Base-by-base conservation (phyloP, 371 early-diverging fungal genomes). In the Apophysomyces trapeziformis region DNA sequence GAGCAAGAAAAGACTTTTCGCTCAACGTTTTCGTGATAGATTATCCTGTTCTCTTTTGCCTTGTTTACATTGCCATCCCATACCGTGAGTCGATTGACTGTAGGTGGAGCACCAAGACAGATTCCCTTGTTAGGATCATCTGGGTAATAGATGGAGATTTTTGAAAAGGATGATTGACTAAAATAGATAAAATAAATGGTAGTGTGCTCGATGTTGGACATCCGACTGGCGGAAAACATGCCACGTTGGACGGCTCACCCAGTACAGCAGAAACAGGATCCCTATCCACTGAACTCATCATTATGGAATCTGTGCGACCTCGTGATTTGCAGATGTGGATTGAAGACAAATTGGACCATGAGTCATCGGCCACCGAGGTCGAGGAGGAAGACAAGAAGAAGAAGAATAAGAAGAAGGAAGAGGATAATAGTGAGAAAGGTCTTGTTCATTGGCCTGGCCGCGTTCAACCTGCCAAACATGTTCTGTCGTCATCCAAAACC, bases 21-120 rank as follows among this genome's bases (percentile, higher is more conserved):
- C 59, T 41, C 18, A 26, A 26, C 32, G 3, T 26, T 26, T 26
- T 63, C 14, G 46, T 16, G 11, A 45, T 66, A 87, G 87, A 85
- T 85, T 73, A 76, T 90, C 63, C 74, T 91, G 59, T 83, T 89
- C 74, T 84, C 88, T 58, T 81, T 83, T 81, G 85, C 84, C 65
- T 56, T 85, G 72, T 85, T 87, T 76, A 79, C 87, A 70, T 58
- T 87, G 57, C 87, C 87, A 7, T 72, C 82, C 11, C 66, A 80
- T 63, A 71, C 69, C 4, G 47, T 79, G 3, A 76, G 78, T 60
- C 83, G 75, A 12, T 70, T 85, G 16, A 85, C 86, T 61, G 86
- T 87, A 9, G 87, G 87, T 47, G 87, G 85, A 0, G 44, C 65
- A 7, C 47, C 67, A 9, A 63, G 63, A 37, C 74, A 69, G 41